A percentile compares a stretch with the other conserved stretches of the same genome.
phyloP scores from a whole-genome alignment of 208 protist genomes.

The Acanthamoeba lenticulata region DNA sequence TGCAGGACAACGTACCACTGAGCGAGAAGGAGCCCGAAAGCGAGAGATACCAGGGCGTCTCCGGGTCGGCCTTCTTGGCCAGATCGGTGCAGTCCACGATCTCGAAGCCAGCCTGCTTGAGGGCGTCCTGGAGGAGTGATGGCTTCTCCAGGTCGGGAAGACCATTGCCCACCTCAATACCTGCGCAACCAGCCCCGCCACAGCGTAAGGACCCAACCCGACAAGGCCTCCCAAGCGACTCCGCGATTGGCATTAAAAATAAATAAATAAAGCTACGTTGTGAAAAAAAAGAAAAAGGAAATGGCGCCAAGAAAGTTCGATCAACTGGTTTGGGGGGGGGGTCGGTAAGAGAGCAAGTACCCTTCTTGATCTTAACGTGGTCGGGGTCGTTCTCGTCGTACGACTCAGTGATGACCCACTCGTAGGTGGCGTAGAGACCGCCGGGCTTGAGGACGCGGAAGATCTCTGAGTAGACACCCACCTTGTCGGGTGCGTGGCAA shows the following conservation, averaged over 20 bases:
- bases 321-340: neutral
- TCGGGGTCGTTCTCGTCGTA: constrained; percentile 93
- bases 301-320: neutral
- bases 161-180: constrained; percentile 95
- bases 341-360: neutral
- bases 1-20: constrained; percentile 76
- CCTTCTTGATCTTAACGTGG: constrained; percentile 91
- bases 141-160: constrained; percentile 91
- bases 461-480: constrained; percentile 88
- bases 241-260: neutral
- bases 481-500: constrained; percentile 95
- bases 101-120: constrained; percentile 93
- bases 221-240: neutral
- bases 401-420: constrained; percentile 95
- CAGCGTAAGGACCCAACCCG: neutral
- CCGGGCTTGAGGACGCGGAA: constrained; percentile 83
- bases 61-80: constrained; percentile 84
- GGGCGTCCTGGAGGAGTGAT: constrained; percentile 87
- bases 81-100: constrained; percentile 88
- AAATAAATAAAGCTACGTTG: neutral
- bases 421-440: constrained; percentile 93
- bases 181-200: neutral
- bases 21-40: constrained; percentile 88
- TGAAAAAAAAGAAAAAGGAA: neutral
- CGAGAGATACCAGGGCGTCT: constrained; percentile 91